Base-by-base conservation (phyloP, 768 basidiomycete species). In the Porpolomopsis calyptriformis region DNA sequence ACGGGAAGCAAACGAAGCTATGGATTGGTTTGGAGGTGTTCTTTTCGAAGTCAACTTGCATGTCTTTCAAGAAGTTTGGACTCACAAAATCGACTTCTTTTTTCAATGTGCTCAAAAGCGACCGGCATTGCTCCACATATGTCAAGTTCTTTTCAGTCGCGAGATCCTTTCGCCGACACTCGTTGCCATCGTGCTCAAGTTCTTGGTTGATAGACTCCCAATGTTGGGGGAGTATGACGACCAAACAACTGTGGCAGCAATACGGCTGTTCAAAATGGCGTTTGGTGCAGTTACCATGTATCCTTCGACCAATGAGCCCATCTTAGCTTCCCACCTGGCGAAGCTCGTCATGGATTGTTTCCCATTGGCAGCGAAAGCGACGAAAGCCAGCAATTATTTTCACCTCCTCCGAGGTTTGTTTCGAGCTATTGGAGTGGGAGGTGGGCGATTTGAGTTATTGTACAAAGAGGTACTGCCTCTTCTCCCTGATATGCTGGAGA, bases 381-480 rank as follows among this genome's bases (percentile, higher is more conserved):
- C 82, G 20, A 90, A 91, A 55, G 88, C 96, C 1, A 80, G 82
- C 1, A 85, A 93, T 58, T 98, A 98, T 60, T 92, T 92, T 64
- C 82, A 89, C 58, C 76, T 98, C 18, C 76, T 98, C 9, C 77
- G 92, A 47, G 86, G 87, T 0, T 76, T 99, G 37, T 99, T 99
- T 69, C 80, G 93, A 42, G 86, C 84, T 22, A 93, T 93, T 48
- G 86, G 87, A 18, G 91, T 91, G 1, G 85, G 86, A 6, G 90
- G 89, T 0, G 94, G 93, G 7, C 74, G 88, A 22, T 96, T 97
- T 62, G 96, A 98, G 58, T 71, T 87, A 26, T 65, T 99, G 39
- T 98, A 98, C 69, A 90, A 92, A 56, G 94, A 94, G 55, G 94
- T 99, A 9, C 70, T 98, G 8, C 94, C 96, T 2, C 78, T 98